Conservation (phyloP, 1,139 yeast species). For the Hyphopichia wangnamkhiaoensis region DNA sequence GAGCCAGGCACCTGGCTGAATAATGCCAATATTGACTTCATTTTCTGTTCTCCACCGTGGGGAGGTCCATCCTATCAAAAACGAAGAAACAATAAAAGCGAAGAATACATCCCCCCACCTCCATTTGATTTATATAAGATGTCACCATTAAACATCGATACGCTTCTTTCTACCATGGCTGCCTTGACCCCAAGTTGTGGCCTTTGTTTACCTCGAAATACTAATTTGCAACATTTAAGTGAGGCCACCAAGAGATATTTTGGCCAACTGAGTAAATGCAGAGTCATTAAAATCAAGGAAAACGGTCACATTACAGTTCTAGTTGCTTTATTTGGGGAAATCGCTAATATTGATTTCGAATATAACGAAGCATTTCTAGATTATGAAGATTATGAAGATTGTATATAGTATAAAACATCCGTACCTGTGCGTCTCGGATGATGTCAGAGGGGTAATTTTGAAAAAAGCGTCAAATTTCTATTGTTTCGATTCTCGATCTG, state of each 20-base stretch:
- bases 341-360: conserved; percentile 2
- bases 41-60: conserved; percentile 95
- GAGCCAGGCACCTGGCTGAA: conserved; percentile 16
- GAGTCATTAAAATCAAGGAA: conserved; percentile 47
- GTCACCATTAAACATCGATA: conserved; percentile 54
- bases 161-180: conserved; percentile 43
- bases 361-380: neutral
- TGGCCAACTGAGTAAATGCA: conserved; percentile 46
- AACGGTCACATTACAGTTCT: conserved; percentile 54
- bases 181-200: conserved; percentile 55
- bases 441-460: too few relatives aligned
- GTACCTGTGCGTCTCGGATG: too few relatives aligned
- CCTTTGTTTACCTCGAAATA: conserved; percentile 75
- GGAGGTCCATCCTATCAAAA: conserved; percentile 78
- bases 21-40: conserved; percentile 52
- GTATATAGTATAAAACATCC: neutral
- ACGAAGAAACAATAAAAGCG: conserved; percentile 21
- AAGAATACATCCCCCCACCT: conserved; percentile 6
- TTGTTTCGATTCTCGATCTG: too few relatives aligned
- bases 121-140: conserved; percentile 43
- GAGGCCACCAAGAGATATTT: conserved; percentile 45
- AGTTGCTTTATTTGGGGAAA: conserved; percentile 57
- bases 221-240: conserved; percentile 58
- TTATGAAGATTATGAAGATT: neutral
- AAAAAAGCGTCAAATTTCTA: too few relatives aligned